Conservation (phyloP, 768 basidiomycete species). For the Amanita jacksonii region DNA sequence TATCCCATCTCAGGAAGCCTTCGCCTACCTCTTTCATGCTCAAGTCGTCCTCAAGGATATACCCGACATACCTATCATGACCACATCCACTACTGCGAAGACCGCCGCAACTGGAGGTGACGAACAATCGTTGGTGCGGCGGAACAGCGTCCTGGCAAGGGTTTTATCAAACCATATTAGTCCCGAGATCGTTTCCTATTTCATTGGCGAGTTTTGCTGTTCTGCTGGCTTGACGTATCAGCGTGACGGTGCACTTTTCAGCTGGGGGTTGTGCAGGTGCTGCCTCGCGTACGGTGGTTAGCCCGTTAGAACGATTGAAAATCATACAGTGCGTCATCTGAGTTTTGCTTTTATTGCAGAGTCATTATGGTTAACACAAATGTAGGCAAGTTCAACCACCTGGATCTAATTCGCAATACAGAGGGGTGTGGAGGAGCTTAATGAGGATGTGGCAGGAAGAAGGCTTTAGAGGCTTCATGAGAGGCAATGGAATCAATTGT, state of each 20-base stretch:
- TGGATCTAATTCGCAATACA: constrained; percentile 56
- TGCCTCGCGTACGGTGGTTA: constrained; percentile 85
- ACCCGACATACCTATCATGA: constrained; percentile 11
- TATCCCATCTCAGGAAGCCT: background rate
- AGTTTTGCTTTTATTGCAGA: constrained; percentile 5
- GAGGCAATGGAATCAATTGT: constrained; percentile 88
- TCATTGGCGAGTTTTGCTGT: constrained; percentile 24
- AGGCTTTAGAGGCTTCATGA: constrained; percentile 88
- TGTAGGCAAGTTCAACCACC: constrained; percentile 86
- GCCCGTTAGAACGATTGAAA: constrained; percentile 86
- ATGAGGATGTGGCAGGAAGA: constrained; percentile 91
- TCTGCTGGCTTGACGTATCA: background rate
- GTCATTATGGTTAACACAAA: background rate
- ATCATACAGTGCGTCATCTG: constrained; percentile 77
- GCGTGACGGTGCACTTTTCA: constrained; percentile 13
- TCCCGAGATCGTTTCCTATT: constrained; percentile 34
- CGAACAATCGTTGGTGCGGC: constrained; percentile 9
- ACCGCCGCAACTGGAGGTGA: constrained; percentile 4
- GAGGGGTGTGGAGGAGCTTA: constrained; percentile 77
- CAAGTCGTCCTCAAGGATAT: constrained; percentile 8
- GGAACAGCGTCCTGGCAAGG: constrained; percentile 9
- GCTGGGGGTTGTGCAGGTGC: constrained; percentile 52
- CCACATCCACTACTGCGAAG: constrained; percentile 9
- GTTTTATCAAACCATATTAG: constrained; percentile 18
- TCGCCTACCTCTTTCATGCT: constrained; percentile 1